These are phyloP conservation scores for Aplosporella prunicola DNA, from an alignment of 2,329 filamentous ascomycete species.

Conservation along the genomic window DNA sequence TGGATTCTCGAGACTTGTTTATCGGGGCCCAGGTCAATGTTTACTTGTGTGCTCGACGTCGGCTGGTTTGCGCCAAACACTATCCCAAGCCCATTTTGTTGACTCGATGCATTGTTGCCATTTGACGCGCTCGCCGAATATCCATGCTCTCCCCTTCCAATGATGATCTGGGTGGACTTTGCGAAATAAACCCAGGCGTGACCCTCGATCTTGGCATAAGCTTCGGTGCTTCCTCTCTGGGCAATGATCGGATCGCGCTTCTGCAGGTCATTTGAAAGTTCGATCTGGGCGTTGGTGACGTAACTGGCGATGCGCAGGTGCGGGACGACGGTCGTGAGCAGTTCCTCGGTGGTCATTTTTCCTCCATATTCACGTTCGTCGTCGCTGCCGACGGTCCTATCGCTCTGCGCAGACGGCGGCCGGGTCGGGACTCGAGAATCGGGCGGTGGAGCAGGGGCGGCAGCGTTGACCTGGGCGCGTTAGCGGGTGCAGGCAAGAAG, in stretches of 20 bases:
- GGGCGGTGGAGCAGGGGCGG: conserved; percentile 17
- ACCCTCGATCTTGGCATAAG: conserved; percentile 74
- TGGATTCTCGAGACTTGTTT: conserved; percentile 42
- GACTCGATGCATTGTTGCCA: conserved; percentile 12
- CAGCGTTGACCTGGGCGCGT: conserved; percentile 25
- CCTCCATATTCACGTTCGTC: conserved; percentile 31
- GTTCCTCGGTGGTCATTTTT: conserved; percentile 24
- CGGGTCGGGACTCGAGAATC: conserved; percentile 17
- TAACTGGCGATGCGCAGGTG: conserved; percentile 36
- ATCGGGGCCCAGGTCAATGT: conserved; percentile 67
- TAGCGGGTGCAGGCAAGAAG: neutral
- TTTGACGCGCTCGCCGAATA: conserved; percentile 23
- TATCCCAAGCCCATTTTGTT: conserved; percentile 18
- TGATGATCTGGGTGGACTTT: conserved; percentile 63
- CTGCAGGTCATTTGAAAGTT: conserved; percentile 46
- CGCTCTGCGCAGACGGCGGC: conserved; percentile 28
- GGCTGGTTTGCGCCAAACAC: conserved; percentile 16
- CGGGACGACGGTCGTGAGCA: conserved; percentile 24
- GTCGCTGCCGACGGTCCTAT: conserved; percentile 30
- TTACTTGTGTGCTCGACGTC: conserved; percentile 41
- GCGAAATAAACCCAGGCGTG: conserved; percentile 81
- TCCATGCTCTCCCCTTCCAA: conserved; percentile 48
- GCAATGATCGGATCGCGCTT: conserved; percentile 24
- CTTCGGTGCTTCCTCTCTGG: conserved; percentile 39
- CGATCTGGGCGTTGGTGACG: conserved; percentile 46